Evolutionary conservation across 257 asterid species (phyloP).

Genomic region (Avicennia marina): DNA sequence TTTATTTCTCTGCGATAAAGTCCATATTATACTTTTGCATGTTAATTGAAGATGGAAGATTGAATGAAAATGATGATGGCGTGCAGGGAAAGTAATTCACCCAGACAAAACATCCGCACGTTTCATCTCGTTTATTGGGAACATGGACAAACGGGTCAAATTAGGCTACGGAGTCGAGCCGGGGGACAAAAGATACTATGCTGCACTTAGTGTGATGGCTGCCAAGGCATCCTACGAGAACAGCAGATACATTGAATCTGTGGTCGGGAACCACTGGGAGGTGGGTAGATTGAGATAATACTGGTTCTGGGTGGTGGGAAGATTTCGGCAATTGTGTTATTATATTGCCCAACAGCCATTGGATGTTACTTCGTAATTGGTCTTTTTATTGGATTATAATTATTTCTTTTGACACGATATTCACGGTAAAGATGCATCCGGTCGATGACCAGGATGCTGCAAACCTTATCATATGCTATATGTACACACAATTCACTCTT

Average conservation of each 20-base stretch:
- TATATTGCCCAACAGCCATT: background rate
- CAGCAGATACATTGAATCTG: conserved; percentile 16
- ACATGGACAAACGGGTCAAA: conserved; percentile 26
- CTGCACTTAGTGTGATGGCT: conserved; percentile 48
- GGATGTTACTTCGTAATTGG: too few relatives aligned
- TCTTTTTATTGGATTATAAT: too few relatives aligned
- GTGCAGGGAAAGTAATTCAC: conserved; percentile 25
- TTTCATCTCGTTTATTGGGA: conserved; percentile 25
- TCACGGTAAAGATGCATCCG: too few relatives aligned
- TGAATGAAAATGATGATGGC: background rate
- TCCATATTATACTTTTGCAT: too few relatives aligned
- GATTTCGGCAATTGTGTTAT: background rate
- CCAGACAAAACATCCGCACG: conserved; percentile 19
- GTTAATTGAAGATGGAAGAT: too few relatives aligned
- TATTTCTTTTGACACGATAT: too few relatives aligned
- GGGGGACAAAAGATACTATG: conserved; percentile 28
- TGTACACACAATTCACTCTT: too few relatives aligned
- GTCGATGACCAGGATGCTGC: too few relatives aligned
- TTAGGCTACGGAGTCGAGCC: conserved; percentile 16
- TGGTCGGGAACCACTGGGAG: conserved; percentile 40
- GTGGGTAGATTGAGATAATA: conserved; percentile 11
- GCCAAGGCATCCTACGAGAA: conserved; percentile 51
- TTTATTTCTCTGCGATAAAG: too few relatives aligned
- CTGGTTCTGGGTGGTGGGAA: background rate
- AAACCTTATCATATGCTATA: too few relatives aligned